Evolutionary conservation across 2,329 filamentous ascomycete genomes (phyloP), one percentile per base, ranked within the genome.

Genomic region (Colletotrichum sp.): DNA sequence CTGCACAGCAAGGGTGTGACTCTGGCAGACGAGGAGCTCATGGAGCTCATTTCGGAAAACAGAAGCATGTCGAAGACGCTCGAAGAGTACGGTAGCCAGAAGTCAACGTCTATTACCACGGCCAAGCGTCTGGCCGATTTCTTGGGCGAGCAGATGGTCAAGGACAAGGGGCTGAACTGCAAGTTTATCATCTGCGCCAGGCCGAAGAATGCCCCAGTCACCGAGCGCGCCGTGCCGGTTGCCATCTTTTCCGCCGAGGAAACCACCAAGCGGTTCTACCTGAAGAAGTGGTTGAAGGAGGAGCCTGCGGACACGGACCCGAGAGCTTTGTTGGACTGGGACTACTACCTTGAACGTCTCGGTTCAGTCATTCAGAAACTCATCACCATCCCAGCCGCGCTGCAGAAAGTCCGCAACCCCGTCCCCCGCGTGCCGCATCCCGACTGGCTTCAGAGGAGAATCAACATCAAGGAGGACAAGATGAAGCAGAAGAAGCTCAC

Each of bases 1-100:
- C 86, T 99, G 36, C 91, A 98, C 80, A 94, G 91, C 79, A 96
- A 95, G 77, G 97, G 97, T 18, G 90, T 93, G 5, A 98, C 96
- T 2, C 87, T 99, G 16, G 96, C 96, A 0, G 96, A 99, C 78
- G 96, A 98, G 81, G 97, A 99, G 81, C 90, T 99, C 54, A 98
- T 99, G 83, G 96, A 99, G 79, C 92, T 99, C n/a, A 99, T 99
- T 91, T 98, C 95, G 64, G 97, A 99, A 83, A 99, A 99, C 85
- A 93, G 97, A 86, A 98, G 92, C 86, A 99, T 99, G 97, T 90
- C 93, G 21, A 99, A 99, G 85, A 97, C 97, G 0, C 87, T 99
- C 2, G 96, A 98, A 77, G 97, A 99, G 84, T 99, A 99, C 77
- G 97, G 96, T 21, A 87, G 86, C 9, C 97, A 99, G 79, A 99